phyloP scores from a whole-genome alignment of 2,329 filamentous ascomycete species.

The Penicillium digitatum region DNA sequence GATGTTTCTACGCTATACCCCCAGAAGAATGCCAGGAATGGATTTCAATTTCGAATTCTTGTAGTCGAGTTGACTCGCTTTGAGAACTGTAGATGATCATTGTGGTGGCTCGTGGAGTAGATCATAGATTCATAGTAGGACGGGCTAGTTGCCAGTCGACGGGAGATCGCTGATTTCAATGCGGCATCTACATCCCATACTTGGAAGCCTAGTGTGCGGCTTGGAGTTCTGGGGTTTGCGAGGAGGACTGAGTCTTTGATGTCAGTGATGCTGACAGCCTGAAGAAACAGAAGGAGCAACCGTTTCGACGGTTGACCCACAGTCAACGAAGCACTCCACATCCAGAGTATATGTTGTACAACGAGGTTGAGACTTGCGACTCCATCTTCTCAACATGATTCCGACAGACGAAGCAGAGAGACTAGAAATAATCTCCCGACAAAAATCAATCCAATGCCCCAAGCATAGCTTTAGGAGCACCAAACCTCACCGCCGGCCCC shows the following conservation, averaged over 20 bases:
- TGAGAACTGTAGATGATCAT: neutral
- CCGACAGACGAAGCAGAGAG: slow-evolving; percentile 9
- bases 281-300: neutral
- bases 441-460: slow-evolving; percentile 11
- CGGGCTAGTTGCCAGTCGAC: neutral
- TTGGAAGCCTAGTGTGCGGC: slow-evolving; percentile 36
- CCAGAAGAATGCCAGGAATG: slow-evolving; percentile 14
- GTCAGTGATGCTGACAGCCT: slow-evolving; percentile 1
- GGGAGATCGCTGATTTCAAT: slow-evolving; percentile 21
- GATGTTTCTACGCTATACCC: slow-evolving; percentile 18
- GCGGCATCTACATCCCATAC: slow-evolving; percentile 32
- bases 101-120: neutral
- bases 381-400: neutral
- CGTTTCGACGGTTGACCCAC: slow-evolving; percentile 14
- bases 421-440: slow-evolving; percentile 7
- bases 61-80: neutral
- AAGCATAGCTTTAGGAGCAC: slow-evolving; percentile 18
- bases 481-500: slow-evolving; percentile 28
- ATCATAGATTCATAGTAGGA: neutral
- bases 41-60: slow-evolving; percentile 7
- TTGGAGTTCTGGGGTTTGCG: slow-evolving; percentile 29
- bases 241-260: slow-evolving; percentile 21
- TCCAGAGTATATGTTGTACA: slow-evolving; percentile 22
- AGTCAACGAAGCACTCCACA: slow-evolving; percentile 27
- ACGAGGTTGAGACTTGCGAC: neutral